Conservation (phyloP, 2,329 filamentous ascomycete genomes). For the Penicillium sp. region DNA sequence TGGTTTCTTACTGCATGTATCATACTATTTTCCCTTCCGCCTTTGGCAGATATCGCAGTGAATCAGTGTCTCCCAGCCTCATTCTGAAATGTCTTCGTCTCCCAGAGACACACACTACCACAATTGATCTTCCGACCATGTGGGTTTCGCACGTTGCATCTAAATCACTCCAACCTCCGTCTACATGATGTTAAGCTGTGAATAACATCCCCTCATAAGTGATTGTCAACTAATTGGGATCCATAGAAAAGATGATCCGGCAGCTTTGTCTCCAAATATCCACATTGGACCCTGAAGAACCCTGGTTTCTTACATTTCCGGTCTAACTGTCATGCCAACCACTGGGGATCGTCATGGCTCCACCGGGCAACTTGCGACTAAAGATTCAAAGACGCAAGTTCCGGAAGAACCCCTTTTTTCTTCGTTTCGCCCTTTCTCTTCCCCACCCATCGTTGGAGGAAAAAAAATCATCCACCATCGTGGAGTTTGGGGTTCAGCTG, state of each 20-base stretch:
- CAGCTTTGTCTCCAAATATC: too few species aligned
- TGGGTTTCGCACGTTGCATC: too few species aligned
- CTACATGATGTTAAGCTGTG: too few species aligned
- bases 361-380: constrained; percentile 8
- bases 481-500: constrained; percentile 6
- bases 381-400: constrained; percentile 1
- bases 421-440: neutral
- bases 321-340: constrained; percentile 6
- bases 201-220: neutral
- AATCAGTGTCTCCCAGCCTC: neutral
- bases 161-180: too few species aligned
- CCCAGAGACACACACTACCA: too few species aligned
- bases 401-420: neutral
- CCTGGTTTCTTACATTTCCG: constrained; percentile 1
- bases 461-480: neutral
- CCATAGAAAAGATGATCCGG: too few species aligned
- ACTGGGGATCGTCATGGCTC: constrained; percentile 9
- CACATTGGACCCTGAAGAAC: neutral
- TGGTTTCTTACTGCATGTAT: constrained; percentile 1
- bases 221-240: too few species aligned
- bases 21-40: neutral
- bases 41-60: neutral
- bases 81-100: neutral
- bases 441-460: neutral
- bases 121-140: too few species aligned